Evolutionary conservation across 208 protist genomes (phyloP).

Genomic region (Porcisia deanei): DNA sequence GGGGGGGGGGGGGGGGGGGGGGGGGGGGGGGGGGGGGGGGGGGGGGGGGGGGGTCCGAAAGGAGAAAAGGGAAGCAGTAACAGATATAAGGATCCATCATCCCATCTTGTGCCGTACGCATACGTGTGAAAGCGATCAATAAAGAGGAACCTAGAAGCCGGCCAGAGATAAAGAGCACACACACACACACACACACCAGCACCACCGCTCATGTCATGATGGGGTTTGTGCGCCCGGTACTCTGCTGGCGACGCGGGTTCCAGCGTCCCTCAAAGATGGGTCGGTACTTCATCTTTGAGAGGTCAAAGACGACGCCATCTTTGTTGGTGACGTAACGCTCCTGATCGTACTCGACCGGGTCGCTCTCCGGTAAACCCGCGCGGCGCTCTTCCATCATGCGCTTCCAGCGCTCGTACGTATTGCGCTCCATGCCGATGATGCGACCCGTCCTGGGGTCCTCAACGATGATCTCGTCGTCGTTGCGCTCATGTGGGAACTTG

Average conservation of each 20-base stretch:
- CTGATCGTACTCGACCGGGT: constrained; percentile 90
- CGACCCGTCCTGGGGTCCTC: constrained; percentile 88
- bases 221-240: constrained; percentile 83
- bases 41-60: not conserved
- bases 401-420: constrained; percentile 84
- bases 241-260: constrained; percentile 80
- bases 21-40: too few relatives aligned
- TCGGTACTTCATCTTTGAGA: constrained; percentile 88
- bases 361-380: constrained; percentile 62
- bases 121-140: constrained; percentile 4
- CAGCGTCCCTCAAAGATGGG: constrained; percentile 86
- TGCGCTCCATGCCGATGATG: constrained; percentile 86
- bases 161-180: constrained; percentile 1
- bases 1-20: too few relatives aligned
- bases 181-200: not conserved
- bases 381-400: constrained; percentile 85
- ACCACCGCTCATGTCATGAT: constrained; percentile 64
- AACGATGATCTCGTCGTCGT: constrained; percentile 86
- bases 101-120: not conserved
- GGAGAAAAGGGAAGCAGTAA: not conserved
- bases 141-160: constrained; percentile 13
- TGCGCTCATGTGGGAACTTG: constrained; percentile 84
- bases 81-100: not conserved
- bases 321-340: constrained; percentile 90
- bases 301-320: constrained; percentile 84